Percentiles rank a stretch among this genome's conserved stretches.
phyloP scores from a whole-genome alignment of 371 early-diverging fungal species.

The Rhizomucor miehei region DNA sequence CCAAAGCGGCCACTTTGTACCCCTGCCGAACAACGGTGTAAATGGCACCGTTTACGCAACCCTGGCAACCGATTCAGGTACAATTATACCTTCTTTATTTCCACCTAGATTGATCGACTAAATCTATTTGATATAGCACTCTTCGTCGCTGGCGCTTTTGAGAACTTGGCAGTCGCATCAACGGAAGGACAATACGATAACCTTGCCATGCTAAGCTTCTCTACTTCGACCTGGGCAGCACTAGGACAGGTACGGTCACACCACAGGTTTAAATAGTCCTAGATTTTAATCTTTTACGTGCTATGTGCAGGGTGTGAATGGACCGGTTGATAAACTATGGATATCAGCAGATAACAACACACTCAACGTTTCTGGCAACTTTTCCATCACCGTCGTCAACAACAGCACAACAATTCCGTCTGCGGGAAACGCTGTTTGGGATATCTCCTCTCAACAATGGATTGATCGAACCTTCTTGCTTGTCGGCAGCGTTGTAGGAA shows the following conservation, averaged over 20 bases:
- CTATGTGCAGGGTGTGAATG: constrained; percentile 29
- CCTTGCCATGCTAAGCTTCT: constrained; percentile 25
- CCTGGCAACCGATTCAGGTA: too few species aligned
- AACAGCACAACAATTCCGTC: background rate
- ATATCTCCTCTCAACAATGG: constrained; percentile 15
- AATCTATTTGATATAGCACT: constrained; percentile 17
- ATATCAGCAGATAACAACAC: constrained; percentile 12
- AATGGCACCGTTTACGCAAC: constrained; percentile 22
- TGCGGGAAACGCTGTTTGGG: constrained; percentile 25
- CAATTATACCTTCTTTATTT: too few species aligned
- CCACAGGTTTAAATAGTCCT: background rate
- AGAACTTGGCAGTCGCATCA: constrained; percentile 9
- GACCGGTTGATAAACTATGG: constrained; percentile 21
- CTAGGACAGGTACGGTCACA: constrained; percentile 18
- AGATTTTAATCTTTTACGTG: background rate
- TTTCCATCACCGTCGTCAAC: constrained; percentile 6
- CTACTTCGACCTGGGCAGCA: constrained; percentile 21
- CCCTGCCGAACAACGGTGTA: constrained; percentile 19
- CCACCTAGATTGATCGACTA: background rate
- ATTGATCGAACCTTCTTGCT: constrained; percentile 16
- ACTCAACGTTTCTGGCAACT: constrained; percentile 32
- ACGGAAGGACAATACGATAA: constrained; percentile 13
- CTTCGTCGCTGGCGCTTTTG: constrained; percentile 33
- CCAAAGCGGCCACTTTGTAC: constrained; percentile 9
- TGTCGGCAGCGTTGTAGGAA: constrained; percentile 15